These are phyloP conservation scores for Trichaptum fuscoviolaceum DNA, from an alignment of 768 basidiomycete genomes.

Conservation along the genomic window DNA sequence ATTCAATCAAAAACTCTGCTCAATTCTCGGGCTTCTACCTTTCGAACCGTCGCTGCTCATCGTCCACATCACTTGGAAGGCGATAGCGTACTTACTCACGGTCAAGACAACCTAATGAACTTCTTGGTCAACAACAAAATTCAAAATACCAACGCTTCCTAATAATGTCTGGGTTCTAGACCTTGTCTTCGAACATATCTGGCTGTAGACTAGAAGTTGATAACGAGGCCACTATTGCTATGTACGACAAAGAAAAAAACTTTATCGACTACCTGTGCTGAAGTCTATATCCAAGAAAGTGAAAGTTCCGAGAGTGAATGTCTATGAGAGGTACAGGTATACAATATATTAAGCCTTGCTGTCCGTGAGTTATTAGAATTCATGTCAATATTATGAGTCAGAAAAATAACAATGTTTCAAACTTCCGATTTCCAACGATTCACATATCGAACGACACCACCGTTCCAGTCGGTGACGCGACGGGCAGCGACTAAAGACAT, in stretches of 20 bases:
- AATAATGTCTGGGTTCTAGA: no score
- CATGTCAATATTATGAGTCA: not conserved
- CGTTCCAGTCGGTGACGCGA: constrained; percentile 61
- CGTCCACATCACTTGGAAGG: not conserved
- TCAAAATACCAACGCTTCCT: not conserved
- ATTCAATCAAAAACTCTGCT: not conserved
- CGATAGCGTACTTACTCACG: not conserved
- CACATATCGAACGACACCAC: constrained; percentile 37
- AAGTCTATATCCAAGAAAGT: not conserved
- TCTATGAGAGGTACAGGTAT: not conserved
- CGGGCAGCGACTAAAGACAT: constrained; percentile 65
- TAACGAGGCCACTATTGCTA: not conserved
- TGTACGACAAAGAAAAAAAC: not conserved
- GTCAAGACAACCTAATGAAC: not conserved
- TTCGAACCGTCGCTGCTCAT: not conserved
- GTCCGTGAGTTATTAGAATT: not conserved
- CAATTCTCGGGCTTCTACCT: not conserved
- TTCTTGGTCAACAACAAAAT: not conserved
- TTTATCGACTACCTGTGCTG: not conserved
- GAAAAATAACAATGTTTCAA: not conserved
- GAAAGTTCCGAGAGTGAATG: not conserved
- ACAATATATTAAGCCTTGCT: not conserved
- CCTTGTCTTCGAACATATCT: no score
- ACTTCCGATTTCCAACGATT: not conserved
- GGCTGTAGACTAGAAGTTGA: not conserved